Conservation (phyloP, 495 filamentous ascomycete species). For the Ascobolus immersus region DNA sequence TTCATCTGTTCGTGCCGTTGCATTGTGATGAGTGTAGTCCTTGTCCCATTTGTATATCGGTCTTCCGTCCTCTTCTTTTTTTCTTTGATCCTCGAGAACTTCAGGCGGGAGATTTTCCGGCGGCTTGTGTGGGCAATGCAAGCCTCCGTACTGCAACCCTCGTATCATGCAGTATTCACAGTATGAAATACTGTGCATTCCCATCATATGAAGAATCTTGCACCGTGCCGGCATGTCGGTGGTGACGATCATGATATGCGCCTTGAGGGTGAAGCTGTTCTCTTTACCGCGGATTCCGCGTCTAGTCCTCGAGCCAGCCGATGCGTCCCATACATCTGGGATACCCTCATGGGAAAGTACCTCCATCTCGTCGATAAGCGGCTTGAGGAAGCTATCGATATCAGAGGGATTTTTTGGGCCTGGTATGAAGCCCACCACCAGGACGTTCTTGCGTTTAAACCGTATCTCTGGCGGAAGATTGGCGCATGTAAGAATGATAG, state of each 20-base stretch:
- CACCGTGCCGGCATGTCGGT: slow-evolving; percentile 4
- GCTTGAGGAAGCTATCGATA: slow-evolving; percentile 6
- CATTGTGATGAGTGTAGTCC: no score
- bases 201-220: slow-evolving; percentile 5
- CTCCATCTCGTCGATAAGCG: slow-evolving; percentile 1
- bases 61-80: no score
- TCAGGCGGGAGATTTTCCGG: neutral
- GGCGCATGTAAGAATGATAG: no score
- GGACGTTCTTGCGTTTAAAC: slow-evolving; percentile 1
- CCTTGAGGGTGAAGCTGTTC: neutral
- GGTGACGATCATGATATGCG: slow-evolving; percentile 3
- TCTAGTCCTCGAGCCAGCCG: no score
- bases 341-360: slow-evolving; percentile 1
- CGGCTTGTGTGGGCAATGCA: slow-evolving; percentile 1
- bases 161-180: slow-evolving; percentile 2
- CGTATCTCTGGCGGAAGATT: slow-evolving; percentile 1
- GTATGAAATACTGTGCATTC: slow-evolving; percentile 1
- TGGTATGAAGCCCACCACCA: slow-evolving; percentile 1
- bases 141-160: neutral
- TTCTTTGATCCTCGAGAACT: neutral
- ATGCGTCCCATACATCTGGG: slow-evolving; percentile 5
- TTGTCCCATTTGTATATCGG: no score
- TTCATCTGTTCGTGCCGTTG: no score
- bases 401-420: slow-evolving; percentile 4
- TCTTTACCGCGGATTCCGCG: no score